Base-by-base conservation (phyloP, 371 early-diverging fungal species). In the Mortierella sp. region DNA sequence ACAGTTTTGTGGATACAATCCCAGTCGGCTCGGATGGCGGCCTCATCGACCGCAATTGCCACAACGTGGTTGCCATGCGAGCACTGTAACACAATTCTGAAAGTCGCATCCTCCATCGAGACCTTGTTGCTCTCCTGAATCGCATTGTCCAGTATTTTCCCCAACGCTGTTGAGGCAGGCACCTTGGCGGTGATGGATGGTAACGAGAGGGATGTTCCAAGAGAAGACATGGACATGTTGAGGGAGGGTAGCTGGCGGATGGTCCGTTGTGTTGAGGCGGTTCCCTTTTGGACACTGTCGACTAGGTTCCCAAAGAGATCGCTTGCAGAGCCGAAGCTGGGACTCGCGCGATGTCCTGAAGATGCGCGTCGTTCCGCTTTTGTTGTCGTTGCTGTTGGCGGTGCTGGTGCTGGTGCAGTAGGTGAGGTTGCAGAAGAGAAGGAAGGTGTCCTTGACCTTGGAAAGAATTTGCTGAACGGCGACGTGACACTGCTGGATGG, bases 1-100 rank as follows among this genome's bases (percentile, higher is more conserved):
- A 86, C 82, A 5, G 82, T 81, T 50, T 81, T 81, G 71, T 81
- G 86, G 34, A 86, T 86, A 59, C 81, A 81, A 14, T 78, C 81
- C 86, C 86, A 86, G 44, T 86, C 77, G 11, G 79, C 79, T 19
- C 86, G 79, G 51, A 86, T 81, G 3, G 76, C 40, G 5, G 70
- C 37, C 44, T 78, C 82, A 16, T 81, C 79, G 50, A 76, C 48
- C 3, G 77, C 81, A 5, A 86, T 37, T 40, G 86, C 79, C 13
- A 86, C 82, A 16, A 86, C 82, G n/a, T 79, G 79, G 71, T 79
- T 81, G 64, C 64, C 79, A 13, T n/a, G 72, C 13, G 86, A 71
- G 26, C 86, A 86, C 61, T 86, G 81, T 16, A 86, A 40, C 9
- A 86, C 77, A 46, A 86, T 81, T 75, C 86, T 61, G 71, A 72